A percentile compares a stretch with the other conserved stretches of the same genome.
Conservation (phyloP, 306 rosid species). For the Hylodesmum podocarpum region DNA sequence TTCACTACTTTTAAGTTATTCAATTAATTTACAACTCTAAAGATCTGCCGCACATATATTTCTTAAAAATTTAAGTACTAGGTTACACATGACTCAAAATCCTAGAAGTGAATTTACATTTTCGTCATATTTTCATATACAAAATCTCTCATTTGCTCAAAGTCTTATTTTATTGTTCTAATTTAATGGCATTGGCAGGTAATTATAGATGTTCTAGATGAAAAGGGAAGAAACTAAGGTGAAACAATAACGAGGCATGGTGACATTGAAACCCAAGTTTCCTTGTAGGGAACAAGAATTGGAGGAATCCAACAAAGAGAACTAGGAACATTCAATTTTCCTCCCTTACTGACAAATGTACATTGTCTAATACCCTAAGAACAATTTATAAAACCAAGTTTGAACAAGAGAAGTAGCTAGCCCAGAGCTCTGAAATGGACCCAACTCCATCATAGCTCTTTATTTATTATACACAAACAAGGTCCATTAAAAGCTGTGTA, state of each 20-base stretch:
- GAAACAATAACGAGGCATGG: not conserved
- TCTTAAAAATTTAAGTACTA: not conserved
- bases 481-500: conserved; percentile 38
- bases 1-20: no score
- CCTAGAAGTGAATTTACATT: not conserved
- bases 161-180: no score
- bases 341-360: conserved; percentile 2
- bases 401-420: conserved; percentile 24
- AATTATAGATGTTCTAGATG: not conserved
- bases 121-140: not conserved
- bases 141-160: no score
- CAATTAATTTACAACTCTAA: no score
- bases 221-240: not conserved
- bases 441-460: conserved; percentile 1
- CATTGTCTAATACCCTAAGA: conserved; percentile 31
- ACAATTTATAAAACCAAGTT: conserved; percentile 30
- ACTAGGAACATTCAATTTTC: conserved; percentile 19
- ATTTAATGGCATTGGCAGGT: no score
- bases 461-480: not conserved
- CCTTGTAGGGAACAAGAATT: conserved; percentile 27
- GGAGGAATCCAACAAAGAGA: conserved; percentile 9
- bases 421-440: conserved; percentile 25
- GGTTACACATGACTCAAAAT: not conserved
- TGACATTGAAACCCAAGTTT: conserved; percentile 27
- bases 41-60: not conserved